Conservation (phyloP, 2,329 filamentous ascomycete species). For the Fusarium buharicum region DNA sequence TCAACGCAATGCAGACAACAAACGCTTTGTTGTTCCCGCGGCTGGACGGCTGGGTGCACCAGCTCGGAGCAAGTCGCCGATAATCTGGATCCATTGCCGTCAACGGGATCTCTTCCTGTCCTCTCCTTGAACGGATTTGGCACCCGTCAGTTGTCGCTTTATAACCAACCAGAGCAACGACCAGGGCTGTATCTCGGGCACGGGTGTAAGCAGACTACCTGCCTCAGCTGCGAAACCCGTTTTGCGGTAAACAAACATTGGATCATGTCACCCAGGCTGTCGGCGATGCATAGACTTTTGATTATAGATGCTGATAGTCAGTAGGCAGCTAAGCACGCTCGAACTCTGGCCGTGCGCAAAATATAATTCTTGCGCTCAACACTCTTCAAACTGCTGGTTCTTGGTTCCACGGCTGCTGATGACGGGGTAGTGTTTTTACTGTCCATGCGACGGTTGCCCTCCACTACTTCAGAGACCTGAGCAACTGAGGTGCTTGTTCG, state of each 20-base stretch:
- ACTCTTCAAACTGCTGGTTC: background rate
- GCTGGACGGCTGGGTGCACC: conserved; percentile 6
- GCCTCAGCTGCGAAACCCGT: conserved; percentile 9
- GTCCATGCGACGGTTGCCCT: conserved; percentile 1
- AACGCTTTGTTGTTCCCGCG: background rate
- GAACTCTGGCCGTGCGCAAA: background rate
- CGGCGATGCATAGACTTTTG: too few relatives aligned
- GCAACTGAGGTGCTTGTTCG: background rate
- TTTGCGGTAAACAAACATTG: conserved; percentile 17
- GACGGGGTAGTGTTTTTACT: background rate
- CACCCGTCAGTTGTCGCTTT: conserved; percentile 25
- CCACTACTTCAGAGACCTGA: conserved; percentile 3
- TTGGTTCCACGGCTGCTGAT: background rate
- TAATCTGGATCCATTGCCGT: conserved; percentile 33
- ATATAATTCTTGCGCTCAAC: background rate
- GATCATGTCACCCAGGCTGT: background rate
- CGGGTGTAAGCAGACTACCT: conserved; percentile 12
- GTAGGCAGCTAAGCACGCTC: too few relatives aligned
- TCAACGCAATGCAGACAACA: conserved; percentile 1
- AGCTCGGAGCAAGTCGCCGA: conserved; percentile 34
- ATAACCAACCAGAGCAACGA: conserved; percentile 13
- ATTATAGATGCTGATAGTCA: too few relatives aligned
- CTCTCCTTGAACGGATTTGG: conserved; percentile 30
- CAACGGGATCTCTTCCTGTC: conserved; percentile 30
- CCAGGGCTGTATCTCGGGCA: conserved; percentile 6